Evolutionary conservation across 352 stramenopile species (phyloP).

Genomic region (Phytophthora crassamura): DNA sequence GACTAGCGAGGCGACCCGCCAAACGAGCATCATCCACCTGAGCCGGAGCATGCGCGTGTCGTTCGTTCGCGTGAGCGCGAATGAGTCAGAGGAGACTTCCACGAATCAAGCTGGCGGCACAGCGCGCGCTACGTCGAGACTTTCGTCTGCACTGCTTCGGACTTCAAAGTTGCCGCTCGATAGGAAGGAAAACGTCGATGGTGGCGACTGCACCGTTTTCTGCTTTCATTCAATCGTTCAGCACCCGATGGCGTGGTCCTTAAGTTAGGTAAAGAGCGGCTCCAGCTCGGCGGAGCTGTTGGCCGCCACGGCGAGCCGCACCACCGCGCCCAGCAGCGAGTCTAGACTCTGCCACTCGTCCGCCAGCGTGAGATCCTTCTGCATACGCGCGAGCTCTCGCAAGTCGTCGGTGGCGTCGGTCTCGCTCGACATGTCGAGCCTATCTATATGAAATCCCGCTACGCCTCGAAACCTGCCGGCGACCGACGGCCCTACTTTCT

Average conservation of each 20-base stretch:
- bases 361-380: slow-evolving; percentile 25
- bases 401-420: slow-evolving; percentile 16
- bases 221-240: no score
- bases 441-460: slow-evolving; percentile 28
- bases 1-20: slow-evolving; percentile 3
- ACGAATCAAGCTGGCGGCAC: slow-evolving; percentile 4
- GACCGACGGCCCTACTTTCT: slow-evolving; percentile 6
- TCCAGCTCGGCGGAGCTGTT: slow-evolving; percentile 43
- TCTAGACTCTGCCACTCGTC: slow-evolving; percentile 32
- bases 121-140: not conserved
- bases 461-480: slow-evolving; percentile 14
- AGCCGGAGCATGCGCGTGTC: not conserved
- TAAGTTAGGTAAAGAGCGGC: slow-evolving; percentile 28
- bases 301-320: slow-evolving; percentile 28
- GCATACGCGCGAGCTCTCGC: slow-evolving; percentile 21
- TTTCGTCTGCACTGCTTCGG: slow-evolving; percentile 3
- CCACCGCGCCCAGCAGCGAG: slow-evolving; percentile 41
- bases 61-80: slow-evolving; percentile 19
- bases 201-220: no score
- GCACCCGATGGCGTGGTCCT: no score
- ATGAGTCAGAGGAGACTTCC: slow-evolving; percentile 16
- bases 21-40: slow-evolving; percentile 1
- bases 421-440: slow-evolving; percentile 16
- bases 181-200: no score
- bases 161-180: no score